A percentile compares a stretch with the other conserved stretches of the same genome.
phyloP scores from a whole-genome alignment of 306 rosid species.

The Nissolia schottii region DNA sequence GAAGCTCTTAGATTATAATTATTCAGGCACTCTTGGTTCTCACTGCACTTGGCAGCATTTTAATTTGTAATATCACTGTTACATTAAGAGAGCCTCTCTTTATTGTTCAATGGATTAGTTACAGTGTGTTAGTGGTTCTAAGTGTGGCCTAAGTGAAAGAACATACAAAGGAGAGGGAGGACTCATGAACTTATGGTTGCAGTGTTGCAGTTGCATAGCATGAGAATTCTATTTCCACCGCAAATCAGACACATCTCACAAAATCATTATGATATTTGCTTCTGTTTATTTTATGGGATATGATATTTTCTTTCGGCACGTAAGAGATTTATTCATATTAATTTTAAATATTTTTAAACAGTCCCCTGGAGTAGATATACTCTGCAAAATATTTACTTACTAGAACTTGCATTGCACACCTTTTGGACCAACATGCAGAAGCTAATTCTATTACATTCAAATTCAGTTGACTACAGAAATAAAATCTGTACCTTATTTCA shows the following conservation, averaged over 20 bases:
- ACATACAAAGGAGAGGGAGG: too few relatives aligned
- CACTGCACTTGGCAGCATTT: not conserved
- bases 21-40: not conserved
- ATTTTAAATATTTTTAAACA: not conserved
- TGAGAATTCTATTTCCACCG: too few relatives aligned
- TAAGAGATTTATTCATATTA: not conserved
- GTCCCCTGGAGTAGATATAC: not conserved
- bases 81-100: not conserved
- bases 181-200: too few relatives aligned
- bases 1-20: too few relatives aligned
- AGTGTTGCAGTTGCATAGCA: too few relatives aligned
- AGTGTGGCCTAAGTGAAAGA: too few relatives aligned
- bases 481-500: not conserved
- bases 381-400: not conserved
- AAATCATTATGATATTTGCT: not conserved
- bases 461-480: not conserved
- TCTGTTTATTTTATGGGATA: too few relatives aligned
- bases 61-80: not conserved
- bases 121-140: too few relatives aligned
- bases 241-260: not conserved
- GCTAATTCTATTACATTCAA: not conserved
- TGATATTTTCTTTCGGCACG: too few relatives aligned
- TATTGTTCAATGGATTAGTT: not conserved
- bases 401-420: not conserved
- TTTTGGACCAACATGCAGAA: not conserved